Conservation (phyloP, 805 yeast species). For the Lipomyces sp. region DNA sequence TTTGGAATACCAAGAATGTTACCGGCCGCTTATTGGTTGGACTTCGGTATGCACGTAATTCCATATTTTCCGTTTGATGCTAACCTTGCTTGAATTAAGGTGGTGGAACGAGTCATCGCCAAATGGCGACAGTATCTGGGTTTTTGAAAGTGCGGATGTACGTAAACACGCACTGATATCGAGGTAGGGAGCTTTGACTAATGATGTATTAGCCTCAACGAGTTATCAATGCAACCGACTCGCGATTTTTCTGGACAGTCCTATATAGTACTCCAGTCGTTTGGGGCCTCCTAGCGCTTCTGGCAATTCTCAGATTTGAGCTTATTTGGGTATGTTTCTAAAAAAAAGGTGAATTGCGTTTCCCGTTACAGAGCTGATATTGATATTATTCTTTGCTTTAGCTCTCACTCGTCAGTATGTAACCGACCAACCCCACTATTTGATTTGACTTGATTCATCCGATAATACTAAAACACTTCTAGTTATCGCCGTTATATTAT, state of each 20-base stretch:
- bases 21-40: constrained; percentile 91
- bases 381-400: neutral
- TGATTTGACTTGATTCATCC: constrained; percentile 6
- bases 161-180: constrained; percentile 24
- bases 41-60: constrained; percentile 46
- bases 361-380: neutral
- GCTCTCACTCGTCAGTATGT: constrained; percentile 41
- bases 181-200: constrained; percentile 1
- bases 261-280: constrained; percentile 73
- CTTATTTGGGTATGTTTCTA: constrained; percentile 54
- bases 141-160: constrained; percentile 79
- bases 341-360: neutral
- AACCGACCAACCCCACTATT: neutral
- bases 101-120: constrained; percentile 94
- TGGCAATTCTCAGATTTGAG: constrained; percentile 80
- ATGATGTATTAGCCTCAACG: constrained; percentile 47
- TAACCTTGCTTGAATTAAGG: constrained; percentile 45
- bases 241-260: constrained; percentile 84
- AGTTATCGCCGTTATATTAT: constrained; percentile 68
- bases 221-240: constrained; percentile 85
- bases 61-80: neutral
- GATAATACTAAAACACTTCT: constrained; percentile 55
- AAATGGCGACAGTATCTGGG: constrained; percentile 77
- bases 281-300: constrained; percentile 75
- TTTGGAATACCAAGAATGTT: constrained; percentile 91